These are phyloP conservation scores for Gossypium stocksii DNA, from an alignment of 345 rosid genomes.

Conservation along the genomic window DNA sequence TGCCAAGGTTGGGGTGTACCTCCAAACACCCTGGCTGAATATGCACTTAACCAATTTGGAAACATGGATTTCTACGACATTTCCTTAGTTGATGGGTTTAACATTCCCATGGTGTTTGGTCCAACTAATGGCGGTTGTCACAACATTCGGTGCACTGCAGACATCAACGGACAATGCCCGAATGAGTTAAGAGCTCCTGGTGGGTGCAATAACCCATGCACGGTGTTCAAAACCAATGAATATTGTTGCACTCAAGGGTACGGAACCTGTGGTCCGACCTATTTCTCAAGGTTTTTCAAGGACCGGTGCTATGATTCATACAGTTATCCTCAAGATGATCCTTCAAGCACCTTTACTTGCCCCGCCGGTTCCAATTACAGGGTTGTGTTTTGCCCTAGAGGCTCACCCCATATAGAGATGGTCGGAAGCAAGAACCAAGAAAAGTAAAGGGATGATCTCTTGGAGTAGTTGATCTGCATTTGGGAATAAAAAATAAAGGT, in stretches of 20 bases:
- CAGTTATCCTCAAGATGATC: slow-evolving; percentile 41
- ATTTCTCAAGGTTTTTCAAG: slow-evolving; percentile 33
- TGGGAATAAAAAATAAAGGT: not conserved
- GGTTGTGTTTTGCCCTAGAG: slow-evolving; percentile 42
- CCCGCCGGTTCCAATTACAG: slow-evolving; percentile 31
- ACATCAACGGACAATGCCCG: slow-evolving; percentile 58
- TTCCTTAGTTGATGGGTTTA: slow-evolving; percentile 48
- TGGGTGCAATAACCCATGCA: slow-evolving; percentile 45
- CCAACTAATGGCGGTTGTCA: slow-evolving; percentile 40
- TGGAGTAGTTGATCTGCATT: not conserved
- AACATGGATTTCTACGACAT: slow-evolving; percentile 46
- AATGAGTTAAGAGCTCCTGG: slow-evolving; percentile 28
- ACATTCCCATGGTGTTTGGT: slow-evolving; percentile 47
- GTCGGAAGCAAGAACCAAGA: not conserved
- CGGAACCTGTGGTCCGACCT: slow-evolving; percentile 22
- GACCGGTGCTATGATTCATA: slow-evolving; percentile 31
- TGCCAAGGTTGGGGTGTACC: slow-evolving; percentile 49
- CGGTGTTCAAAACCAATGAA: slow-evolving; percentile 39
- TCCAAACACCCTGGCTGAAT: slow-evolving; percentile 60
- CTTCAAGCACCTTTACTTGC: slow-evolving; percentile 37
- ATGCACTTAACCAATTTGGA: slow-evolving; percentile 47
- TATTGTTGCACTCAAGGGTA: slow-evolving; percentile 44
- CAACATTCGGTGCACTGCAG: slow-evolving; percentile 42
- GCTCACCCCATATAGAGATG: slow-evolving; percentile 12
- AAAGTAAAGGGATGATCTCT: not conserved